Base-by-base conservation (phyloP, 225 moss, liverwort and hornwort genomes). In the Thuidium tamariscinum region DNA sequence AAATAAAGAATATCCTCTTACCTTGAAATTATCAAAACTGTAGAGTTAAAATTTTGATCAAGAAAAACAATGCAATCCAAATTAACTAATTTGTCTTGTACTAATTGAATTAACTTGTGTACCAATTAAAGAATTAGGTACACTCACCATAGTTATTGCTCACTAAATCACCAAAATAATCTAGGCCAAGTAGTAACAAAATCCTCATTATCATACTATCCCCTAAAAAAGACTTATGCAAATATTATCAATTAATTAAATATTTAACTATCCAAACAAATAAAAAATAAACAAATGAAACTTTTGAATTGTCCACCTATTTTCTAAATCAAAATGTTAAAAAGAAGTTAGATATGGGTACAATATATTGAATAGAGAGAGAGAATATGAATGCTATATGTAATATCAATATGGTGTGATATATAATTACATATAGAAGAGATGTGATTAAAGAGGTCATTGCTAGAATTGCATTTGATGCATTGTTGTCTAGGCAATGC, bases 41-140 rank as follows among this genome's bases (percentile, higher is more conserved):
- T 22, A 4, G 3, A 69, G n/a, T n/a, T n/a, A n/a, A 69, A 8
- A 2, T 41, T 25, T 41, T 25, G 7, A 69, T 69, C 2, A 0
- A 8, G 0, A 0, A 13, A 8, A 39, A 67, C 2, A 25, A 39
- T 23, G 2, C 4, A 41, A 41, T 69, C 7, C 14, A 4, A 41
- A 25, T 41, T 14, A 69, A 25, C 41, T 25, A 69, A 14, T 69
- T 14, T 13, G 1, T 69, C 13, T 14, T 9, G 14, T 41, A 69
- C 8, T 15, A 69, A 14, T 69, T 39, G 68, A 68, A 68, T 68
- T 25, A 13, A 13, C 4, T 27, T 16, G 16, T 17, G 0, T 29
- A 48, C 21, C 9, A n/a, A 52, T 19, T 37, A 5, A 41, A 44
- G 26, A 68, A 68, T 19, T 52, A 10, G 20, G 49, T 7, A 48